Evolutionary conservation across 2,329 filamentous ascomycete genomes (phyloP).

Genomic region (Trichophyton benhamiae): DNA sequence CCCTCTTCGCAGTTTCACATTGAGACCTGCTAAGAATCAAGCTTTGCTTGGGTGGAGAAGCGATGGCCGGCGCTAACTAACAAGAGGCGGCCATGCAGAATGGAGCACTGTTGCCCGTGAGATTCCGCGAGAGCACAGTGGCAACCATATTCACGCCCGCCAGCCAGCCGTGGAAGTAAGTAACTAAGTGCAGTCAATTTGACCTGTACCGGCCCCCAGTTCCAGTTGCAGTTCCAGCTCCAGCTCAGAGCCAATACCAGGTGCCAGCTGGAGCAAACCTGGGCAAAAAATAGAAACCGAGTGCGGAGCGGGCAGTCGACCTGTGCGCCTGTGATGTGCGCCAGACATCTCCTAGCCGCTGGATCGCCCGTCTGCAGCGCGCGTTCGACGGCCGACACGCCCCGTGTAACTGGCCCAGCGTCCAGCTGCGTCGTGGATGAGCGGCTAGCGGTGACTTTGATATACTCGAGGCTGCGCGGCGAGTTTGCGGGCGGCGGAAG

Average conservation of each 20-base stretch:
- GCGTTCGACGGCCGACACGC: background rate
- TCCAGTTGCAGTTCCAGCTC: background rate
- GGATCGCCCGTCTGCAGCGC: background rate
- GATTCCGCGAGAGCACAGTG: background rate
- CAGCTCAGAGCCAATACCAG: background rate
- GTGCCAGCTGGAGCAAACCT: background rate
- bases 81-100: background rate
- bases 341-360: background rate
- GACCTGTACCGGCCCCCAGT: background rate
- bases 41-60: background rate
- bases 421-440: background rate
- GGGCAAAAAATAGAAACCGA: background rate
- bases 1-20: background rate
- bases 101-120: background rate
- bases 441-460: background rate
- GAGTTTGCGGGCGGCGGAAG: background rate
- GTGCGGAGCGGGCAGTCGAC: background rate
- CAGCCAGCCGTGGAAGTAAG: background rate
- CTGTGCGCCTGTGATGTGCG: background rate
- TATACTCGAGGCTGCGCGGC: background rate
- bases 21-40: conserved; percentile 1
- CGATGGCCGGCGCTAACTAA: conserved; percentile 2
- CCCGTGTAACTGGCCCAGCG: background rate
- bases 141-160: background rate
- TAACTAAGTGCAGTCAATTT: background rate